Conservation (phyloP, 1,284 basidiomycete species). For the Kwoniella shivajii region DNA sequence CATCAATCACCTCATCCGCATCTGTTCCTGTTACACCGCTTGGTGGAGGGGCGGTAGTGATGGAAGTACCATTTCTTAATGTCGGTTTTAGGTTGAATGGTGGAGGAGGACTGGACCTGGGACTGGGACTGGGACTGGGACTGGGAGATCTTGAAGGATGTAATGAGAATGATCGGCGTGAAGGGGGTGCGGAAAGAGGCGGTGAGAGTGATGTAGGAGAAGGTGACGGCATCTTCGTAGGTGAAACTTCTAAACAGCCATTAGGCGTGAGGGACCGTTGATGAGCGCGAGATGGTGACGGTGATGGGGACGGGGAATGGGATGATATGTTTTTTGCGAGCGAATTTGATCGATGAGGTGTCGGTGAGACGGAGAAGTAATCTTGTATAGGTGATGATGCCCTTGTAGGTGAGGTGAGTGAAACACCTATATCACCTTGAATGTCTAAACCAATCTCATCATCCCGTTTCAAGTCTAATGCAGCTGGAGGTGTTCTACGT, state of each 20-base stretch:
- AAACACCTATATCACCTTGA: constrained; percentile 7
- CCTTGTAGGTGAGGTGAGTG: constrained; percentile 5
- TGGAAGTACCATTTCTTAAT: constrained; percentile 14
- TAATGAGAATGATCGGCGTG: constrained; percentile 8
- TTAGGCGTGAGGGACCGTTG: constrained; percentile 3
- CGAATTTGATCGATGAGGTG: neutral
- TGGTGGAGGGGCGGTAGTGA: constrained; percentile 1
- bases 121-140: no score
- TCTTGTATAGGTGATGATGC: constrained; percentile 2
- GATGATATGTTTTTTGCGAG: neutral
- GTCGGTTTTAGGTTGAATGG: constrained; percentile 18
- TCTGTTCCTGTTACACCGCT: constrained; percentile 4
- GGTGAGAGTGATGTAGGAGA: constrained; percentile 14
- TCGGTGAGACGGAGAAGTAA: neutral
- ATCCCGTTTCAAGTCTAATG: neutral
- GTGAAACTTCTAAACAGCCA: constrained; percentile 8
- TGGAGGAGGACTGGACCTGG: constrained; percentile 10
- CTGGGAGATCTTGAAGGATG: constrained; percentile 3
- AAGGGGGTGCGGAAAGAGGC: constrained; percentile 11
- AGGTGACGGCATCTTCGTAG: constrained; percentile 7
- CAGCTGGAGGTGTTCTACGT: neutral
- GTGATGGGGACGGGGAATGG: constrained; percentile 5
- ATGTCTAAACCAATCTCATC: neutral
- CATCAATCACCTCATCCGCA: constrained; percentile 14
- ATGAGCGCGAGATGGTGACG: neutral